Conservation (phyloP, 2,329 filamentous ascomycete species). For the Ophiostoma tasmaniense region DNA sequence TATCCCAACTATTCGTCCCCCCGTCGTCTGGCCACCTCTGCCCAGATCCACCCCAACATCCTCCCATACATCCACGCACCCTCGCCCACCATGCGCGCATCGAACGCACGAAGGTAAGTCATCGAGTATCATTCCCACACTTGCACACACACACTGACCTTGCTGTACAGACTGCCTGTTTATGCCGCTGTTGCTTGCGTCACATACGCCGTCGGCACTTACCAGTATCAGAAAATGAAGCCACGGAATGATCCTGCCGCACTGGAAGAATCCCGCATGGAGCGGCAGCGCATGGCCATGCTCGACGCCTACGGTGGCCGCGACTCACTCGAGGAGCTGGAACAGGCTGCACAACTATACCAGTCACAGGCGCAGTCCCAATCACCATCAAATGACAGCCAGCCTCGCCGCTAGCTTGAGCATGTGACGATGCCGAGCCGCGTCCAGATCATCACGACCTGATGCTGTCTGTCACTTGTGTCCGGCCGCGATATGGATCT, state of each 20-base stretch:
- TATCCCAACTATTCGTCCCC: slow-evolving; percentile 1
- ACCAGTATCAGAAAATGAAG: slow-evolving; percentile 1
- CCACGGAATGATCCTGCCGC: slow-evolving; percentile 8
- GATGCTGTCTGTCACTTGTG: background rate
- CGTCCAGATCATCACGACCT: background rate
- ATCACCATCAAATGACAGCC: slow-evolving; percentile 19
- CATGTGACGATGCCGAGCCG: background rate
- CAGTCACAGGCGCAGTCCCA: slow-evolving; percentile 5
- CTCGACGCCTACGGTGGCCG: slow-evolving; percentile 29
- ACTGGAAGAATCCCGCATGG: background rate
- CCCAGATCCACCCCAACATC: slow-evolving; percentile 28
- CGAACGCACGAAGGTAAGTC: slow-evolving; percentile 13
- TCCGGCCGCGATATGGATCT: background rate
- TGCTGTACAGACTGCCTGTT: slow-evolving; percentile 11
- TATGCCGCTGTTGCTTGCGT: slow-evolving; percentile 13
- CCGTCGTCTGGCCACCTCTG: slow-evolving; percentile 19
- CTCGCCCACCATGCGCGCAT: slow-evolving; percentile 9
- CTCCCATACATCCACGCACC: slow-evolving; percentile 27
- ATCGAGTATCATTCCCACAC: background rate
- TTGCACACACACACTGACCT: background rate
- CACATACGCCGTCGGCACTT: slow-evolving; percentile 15
- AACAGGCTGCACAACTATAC: slow-evolving; percentile 27
- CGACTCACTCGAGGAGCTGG: slow-evolving; percentile 26
- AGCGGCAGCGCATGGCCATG: slow-evolving; percentile 16
- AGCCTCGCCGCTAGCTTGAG: slow-evolving; percentile 8